These are phyloP conservation scores for Hordeum marinum DNA, from an alignment of 176 grass and related monocot species.

Conservation along the genomic window DNA sequence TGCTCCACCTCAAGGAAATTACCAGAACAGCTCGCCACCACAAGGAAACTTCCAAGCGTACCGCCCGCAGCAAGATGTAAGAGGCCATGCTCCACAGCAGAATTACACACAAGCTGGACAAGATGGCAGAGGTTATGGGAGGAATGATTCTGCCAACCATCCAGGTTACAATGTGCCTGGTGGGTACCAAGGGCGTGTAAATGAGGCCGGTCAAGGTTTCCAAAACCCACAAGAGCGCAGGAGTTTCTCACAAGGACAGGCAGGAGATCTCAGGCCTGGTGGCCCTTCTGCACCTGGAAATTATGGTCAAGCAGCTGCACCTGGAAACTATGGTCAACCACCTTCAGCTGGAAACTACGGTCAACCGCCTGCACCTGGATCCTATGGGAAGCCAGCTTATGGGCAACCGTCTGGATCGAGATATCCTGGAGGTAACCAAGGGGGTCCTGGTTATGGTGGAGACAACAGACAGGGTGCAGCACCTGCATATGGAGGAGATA, in stretches of 20 bases:
- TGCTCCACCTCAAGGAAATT: conserved; percentile 37
- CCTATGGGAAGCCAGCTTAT: neutral
- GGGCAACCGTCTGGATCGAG: conserved; percentile 24
- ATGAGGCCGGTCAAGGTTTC: conserved; percentile 48
- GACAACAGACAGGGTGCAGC: conserved; percentile 20
- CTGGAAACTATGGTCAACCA: conserved; percentile 14
- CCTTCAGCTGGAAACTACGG: conserved; percentile 4
- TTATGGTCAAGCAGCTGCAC: conserved; percentile 22
- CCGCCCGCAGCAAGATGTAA: conserved; percentile 47
- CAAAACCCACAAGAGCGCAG: conserved; percentile 45
- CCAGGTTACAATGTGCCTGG: conserved; percentile 27
- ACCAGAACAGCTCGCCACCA: conserved; percentile 38
- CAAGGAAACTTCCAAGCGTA: conserved; percentile 44
- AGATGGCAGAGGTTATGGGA: conserved; percentile 38
- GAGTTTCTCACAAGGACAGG: conserved; percentile 47
- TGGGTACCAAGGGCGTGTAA: conserved; percentile 42
- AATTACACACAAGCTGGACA: conserved; percentile 43
- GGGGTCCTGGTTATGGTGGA: conserved; percentile 32
- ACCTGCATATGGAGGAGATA: conserved; percentile 33
- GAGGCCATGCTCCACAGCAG: conserved; percentile 39
- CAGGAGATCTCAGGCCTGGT: conserved; percentile 23
- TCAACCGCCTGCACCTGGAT: neutral
- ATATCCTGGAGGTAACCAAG: conserved; percentile 20
- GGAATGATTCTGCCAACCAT: conserved; percentile 26
- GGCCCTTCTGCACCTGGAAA: conserved; percentile 33